A percentile compares a stretch with the other conserved stretches of the same genome.
These are phyloP conservation scores for Coix lacrymajobi DNA, from an alignment of 176 grass and related monocot genomes.

Conservation along the genomic window DNA sequence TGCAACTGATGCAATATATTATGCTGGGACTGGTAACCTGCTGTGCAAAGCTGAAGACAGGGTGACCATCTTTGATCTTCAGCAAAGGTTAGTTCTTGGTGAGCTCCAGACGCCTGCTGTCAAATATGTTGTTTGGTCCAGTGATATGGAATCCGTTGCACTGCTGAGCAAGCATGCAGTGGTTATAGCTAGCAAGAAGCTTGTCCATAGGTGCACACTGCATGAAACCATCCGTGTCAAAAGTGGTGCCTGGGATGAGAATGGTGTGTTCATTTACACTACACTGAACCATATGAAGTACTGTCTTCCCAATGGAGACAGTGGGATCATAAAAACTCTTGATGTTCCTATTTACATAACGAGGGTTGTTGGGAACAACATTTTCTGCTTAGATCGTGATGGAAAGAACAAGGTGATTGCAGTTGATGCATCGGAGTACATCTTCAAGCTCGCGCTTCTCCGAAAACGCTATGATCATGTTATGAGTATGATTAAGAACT, in stretches of 20 bases:
- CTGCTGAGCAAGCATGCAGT: constrained; percentile 92
- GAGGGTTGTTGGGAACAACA: constrained; percentile 69
- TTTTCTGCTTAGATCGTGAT: constrained; percentile 89
- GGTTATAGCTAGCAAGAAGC: constrained; percentile 84
- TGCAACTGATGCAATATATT: constrained; percentile 88
- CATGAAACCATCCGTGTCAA: constrained; percentile 99
- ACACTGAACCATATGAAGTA: constrained; percentile 99
- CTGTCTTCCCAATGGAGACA: constrained; percentile 95
- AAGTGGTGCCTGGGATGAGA: constrained; percentile 99
- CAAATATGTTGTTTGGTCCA: constrained; percentile 91
- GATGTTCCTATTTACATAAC: constrained; percentile 97
- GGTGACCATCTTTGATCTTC: constrained; percentile 91
- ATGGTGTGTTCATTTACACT: constrained; percentile 82
- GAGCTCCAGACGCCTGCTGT: constrained; percentile 84
- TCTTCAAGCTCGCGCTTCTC: constrained; percentile 91
- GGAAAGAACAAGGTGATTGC: constrained; percentile 78
- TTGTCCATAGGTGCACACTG: constrained; percentile 82
- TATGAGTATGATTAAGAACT: constrained; percentile 96
- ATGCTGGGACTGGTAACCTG: constrained; percentile 90
- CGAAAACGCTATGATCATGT: constrained; percentile 89
- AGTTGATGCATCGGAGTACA: constrained; percentile 95
- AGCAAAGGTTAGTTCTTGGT: constrained; percentile 85
- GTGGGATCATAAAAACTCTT: constrained; percentile 89
- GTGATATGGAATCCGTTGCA: constrained; percentile 95
- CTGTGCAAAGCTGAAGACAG: constrained; percentile 91